phyloP scores from a whole-genome alignment of 495 filamentous ascomycete genomes.

The Letharia columbiana region DNA sequence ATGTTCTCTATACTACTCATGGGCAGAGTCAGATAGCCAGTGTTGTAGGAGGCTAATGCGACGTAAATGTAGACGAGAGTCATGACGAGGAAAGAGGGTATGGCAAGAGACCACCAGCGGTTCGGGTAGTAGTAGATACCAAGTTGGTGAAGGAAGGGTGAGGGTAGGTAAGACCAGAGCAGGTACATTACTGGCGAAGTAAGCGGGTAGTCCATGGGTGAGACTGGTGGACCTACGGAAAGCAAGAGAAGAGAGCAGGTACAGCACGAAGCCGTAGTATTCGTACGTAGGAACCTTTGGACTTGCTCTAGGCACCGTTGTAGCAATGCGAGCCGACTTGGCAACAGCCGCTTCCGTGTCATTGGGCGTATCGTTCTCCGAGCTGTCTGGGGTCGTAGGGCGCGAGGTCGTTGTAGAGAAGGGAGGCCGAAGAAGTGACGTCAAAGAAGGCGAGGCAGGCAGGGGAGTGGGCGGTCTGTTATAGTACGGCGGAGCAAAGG shows the following conservation, averaged over 20 bases:
- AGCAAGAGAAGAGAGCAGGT: constrained; percentile 68
- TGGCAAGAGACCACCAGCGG: constrained; percentile 91
- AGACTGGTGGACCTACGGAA: constrained; percentile 46
- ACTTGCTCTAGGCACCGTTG: constrained; percentile 74
- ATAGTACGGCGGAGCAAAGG: constrained; percentile 83
- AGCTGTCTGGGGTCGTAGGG: constrained; percentile 84
- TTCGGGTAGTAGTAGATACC: constrained; percentile 96
- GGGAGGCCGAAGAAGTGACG: constrained; percentile 78
- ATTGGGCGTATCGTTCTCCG: constrained; percentile 66
- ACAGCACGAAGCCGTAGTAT: constrained; percentile 97
- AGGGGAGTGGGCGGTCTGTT: constrained; percentile 80
- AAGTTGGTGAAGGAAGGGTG: constrained; percentile 81
- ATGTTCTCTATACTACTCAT: constrained; percentile 78
- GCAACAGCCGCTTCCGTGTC: constrained; percentile 56
- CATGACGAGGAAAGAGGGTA: constrained; percentile 87
- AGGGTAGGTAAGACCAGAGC: constrained; percentile 89
- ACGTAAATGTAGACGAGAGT: constrained; percentile 85
- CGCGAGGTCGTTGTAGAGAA: constrained; percentile 66
- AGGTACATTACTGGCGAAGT: constrained; percentile 65
- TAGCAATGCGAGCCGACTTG: constrained; percentile 53
- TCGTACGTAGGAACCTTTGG: constrained; percentile 96
- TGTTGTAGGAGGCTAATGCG: constrained; percentile 86
- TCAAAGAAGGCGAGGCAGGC: constrained; percentile 87
- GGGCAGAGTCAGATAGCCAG: constrained; percentile 72
- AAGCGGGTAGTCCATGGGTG: not conserved